Evolutionary conservation across 1,139 yeast species (phyloP), one percentile per base, ranked within the genome.

Genomic region (Protomyces arabidopsidicola): DNA sequence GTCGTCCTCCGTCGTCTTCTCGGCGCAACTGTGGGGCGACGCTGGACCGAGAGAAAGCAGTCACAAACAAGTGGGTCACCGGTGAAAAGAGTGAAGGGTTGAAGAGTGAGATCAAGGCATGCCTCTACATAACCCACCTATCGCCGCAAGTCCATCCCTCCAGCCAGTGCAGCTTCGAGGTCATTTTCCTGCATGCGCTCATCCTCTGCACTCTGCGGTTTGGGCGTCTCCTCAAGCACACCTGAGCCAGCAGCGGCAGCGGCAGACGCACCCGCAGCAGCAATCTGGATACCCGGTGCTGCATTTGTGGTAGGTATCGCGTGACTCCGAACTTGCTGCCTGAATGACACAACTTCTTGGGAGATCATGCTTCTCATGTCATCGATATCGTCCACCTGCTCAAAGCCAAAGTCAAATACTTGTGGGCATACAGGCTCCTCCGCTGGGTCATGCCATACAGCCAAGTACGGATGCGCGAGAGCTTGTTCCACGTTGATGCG

Each of bases 361-460:
- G 89, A 75, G 52, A 93, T 89, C 82, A 90, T 83, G 68, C 82
- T 66, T 70, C 84, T 84, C 88, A 93, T 87, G 31, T 82, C 77
- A 12, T 83, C 87, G 73, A 89, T 79, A 69, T 90, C 97, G 67
- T 90, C 91, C 48, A 88, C 87, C 14, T 84, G 86, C 76, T 93
- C 98, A 74, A 93, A 93, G 5, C 89, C 80, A 73, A 93, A 93
- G 73, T 93, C 97, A 75, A 93, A 91, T 71, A 87, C 87, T 2
- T 83, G 78, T 61, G 85, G 85, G 74, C 97, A 90, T 53, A 81
- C 85, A 3, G 97, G 97, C 75, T 93, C 98, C 73, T 93, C 98
- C 36, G 84, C 83, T 2, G 97, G 96, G 72, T 93, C 98, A 74
- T 91, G 98, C 98, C 98, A 93, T 42, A 93, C 87, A 63, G 86